Percentiles rank a stretch among this genome's conserved stretches.
These are phyloP conservation scores for Heracleum sosnowskyi DNA, from an alignment of 129 eudicot genomes.

Conservation along the genomic window DNA sequence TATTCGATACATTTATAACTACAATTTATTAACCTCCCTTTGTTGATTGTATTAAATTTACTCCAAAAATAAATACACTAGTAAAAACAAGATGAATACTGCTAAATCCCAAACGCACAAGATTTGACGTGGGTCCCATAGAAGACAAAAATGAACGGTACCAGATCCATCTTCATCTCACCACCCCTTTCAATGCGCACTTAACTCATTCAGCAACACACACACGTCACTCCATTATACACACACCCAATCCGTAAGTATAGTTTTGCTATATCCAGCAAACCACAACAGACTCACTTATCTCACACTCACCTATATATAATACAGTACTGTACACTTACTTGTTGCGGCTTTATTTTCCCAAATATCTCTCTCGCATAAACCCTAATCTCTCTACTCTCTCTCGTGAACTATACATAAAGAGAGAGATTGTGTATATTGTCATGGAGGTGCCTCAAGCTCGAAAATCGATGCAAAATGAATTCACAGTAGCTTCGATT, in stretches of 20 bases:
- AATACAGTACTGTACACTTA: neutral
- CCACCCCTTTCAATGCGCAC: neutral
- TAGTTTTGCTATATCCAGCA: neutral
- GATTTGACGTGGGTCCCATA: neutral
- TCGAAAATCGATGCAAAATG: conserved; percentile 17
- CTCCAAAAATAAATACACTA: too few species aligned
- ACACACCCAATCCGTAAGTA: neutral
- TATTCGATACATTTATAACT: too few species aligned
- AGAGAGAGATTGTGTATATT: neutral
- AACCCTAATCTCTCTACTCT: neutral
- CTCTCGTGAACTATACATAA: neutral
- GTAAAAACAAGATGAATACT: too few species aligned
- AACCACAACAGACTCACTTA: neutral
- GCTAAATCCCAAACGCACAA: neutral
- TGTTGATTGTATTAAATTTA: too few species aligned
- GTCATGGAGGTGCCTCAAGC: conserved; percentile 19
- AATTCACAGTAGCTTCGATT: conserved; percentile 29
- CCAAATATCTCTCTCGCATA: neutral
- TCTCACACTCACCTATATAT: neutral
- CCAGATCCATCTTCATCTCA: neutral
- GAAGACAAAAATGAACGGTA: neutral
- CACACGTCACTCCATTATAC: neutral
- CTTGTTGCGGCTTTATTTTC: neutral
- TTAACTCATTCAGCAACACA: neutral
- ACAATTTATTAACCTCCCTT: too few species aligned